Evolutionary conservation across 2,329 filamentous ascomycete genomes (phyloP).

Genomic region (Neopestalotiopsis clavispora): DNA sequence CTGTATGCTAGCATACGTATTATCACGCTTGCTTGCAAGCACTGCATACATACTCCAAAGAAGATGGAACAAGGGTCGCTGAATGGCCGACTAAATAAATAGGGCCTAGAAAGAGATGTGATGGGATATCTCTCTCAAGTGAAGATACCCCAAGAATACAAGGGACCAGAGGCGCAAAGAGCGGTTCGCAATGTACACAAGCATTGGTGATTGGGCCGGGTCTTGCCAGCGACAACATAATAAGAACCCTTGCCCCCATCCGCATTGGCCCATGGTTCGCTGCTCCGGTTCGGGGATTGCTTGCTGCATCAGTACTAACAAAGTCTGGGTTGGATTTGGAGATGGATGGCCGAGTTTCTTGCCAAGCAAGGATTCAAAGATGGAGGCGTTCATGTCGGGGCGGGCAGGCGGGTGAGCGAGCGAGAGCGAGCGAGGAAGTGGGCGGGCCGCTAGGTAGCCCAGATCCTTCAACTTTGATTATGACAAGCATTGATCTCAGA

Average conservation of each 20-base stretch:
- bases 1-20: background rate
- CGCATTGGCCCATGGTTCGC: background rate
- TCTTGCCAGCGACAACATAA: background rate
- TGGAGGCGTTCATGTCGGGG: background rate
- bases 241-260: background rate
- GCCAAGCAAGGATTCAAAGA: background rate
- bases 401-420: background rate
- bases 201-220: background rate
- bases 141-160: background rate
- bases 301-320: background rate
- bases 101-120: background rate
- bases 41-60: background rate
- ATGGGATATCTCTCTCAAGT: background rate
- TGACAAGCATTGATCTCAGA: background rate
- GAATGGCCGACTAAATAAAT: background rate
- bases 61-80: background rate
- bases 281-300: background rate
- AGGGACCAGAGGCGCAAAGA: background rate
- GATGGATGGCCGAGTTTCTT: background rate
- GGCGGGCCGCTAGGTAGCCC: background rate
- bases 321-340: background rate
- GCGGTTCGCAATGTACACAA: background rate
- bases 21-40: background rate
- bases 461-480: background rate
- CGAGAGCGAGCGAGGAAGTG: background rate